Conservation (phyloP, 1,284 basidiomycete genomes). For the Cryptococcus sp. region DNA sequence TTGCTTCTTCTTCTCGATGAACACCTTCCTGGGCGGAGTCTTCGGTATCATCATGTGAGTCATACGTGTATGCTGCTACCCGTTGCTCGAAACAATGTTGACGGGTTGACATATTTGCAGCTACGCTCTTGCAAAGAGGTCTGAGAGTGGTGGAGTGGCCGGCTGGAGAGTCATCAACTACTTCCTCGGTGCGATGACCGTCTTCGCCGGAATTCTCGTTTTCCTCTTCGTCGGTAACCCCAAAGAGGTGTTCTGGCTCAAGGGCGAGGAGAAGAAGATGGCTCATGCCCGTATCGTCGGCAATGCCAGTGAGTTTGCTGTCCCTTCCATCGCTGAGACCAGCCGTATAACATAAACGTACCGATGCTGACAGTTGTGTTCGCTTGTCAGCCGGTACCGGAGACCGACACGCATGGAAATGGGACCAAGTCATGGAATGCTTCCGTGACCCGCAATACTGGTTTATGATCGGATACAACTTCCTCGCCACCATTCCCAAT, state of each 20-base stretch:
- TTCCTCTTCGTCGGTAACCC: slow-evolving; percentile 35
- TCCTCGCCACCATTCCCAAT: slow-evolving; percentile 31
- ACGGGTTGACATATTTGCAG: slow-evolving; percentile 3
- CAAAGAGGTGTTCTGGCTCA: slow-evolving; percentile 36
- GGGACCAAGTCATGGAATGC: slow-evolving; percentile 31
- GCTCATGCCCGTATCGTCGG: slow-evolving; percentile 35
- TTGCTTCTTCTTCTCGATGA: slow-evolving; percentile 29
- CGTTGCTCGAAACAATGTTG: not conserved
- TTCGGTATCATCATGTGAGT: slow-evolving; percentile 11
- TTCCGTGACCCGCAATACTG: slow-evolving; percentile 34
- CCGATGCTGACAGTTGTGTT: not conserved
- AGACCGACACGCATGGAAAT: slow-evolving; percentile 27
- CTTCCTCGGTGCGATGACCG: slow-evolving; percentile 35
- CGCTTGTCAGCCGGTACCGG: slow-evolving; percentile 19
- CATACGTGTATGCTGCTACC: too few relatives aligned
- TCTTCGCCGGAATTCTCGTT: slow-evolving; percentile 26
- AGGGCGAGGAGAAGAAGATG: slow-evolving; percentile 34
- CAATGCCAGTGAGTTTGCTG: slow-evolving; percentile 19
- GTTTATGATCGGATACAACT: slow-evolving; percentile 27
- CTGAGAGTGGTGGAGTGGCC: slow-evolving; percentile 19
- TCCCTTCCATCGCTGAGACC: not conserved
- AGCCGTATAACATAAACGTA: not conserved
- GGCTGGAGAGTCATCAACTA: slow-evolving; percentile 39
- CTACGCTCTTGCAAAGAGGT: slow-evolving; percentile 30
- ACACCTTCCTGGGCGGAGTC: slow-evolving; percentile 28